Conservation (phyloP, 768 basidiomycete genomes). For the Suillus spraguei region DNA sequence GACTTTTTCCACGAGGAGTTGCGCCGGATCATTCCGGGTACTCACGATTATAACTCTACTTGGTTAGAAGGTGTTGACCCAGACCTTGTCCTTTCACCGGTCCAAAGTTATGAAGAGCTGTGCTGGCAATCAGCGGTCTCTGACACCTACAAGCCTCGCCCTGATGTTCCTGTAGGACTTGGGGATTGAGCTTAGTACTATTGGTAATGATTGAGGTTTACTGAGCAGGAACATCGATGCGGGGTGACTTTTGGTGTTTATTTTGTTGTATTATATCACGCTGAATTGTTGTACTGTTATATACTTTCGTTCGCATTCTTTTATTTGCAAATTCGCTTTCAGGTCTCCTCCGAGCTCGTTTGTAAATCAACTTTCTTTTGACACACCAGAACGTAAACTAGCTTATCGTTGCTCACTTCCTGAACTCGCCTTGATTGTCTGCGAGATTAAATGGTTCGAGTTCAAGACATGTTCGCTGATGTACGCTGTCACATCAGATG, state of each 20-base stretch:
- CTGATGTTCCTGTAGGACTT: constrained; percentile 33
- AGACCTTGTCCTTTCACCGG: constrained; percentile 31
- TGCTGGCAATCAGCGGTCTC: constrained; percentile 32
- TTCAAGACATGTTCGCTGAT: background rate
- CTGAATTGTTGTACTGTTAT: background rate
- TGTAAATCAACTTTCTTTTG: background rate
- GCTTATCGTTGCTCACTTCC: constrained; percentile 7
- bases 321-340: background rate
- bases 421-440: background rate
- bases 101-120: constrained; percentile 30
- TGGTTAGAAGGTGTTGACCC: constrained; percentile 32
- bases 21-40: constrained; percentile 24
- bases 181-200: constrained; percentile 20
- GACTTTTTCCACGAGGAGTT: constrained; percentile 34
- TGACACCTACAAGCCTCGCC: constrained; percentile 21
- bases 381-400: background rate
- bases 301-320: background rate
- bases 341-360: background rate
- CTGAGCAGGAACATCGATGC: background rate
- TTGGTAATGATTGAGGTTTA: constrained; percentile 2
- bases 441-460: background rate
- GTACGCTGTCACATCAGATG: too few species aligned
- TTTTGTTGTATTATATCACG: background rate
- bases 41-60: constrained; percentile 21
- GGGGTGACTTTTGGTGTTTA: background rate